A percentile compares a stretch with the other conserved stretches of the same genome.
Evolutionary conservation across 2,329 filamentous ascomycete species (phyloP).

Genomic region (Pseudocercospora cruenta): DNA sequence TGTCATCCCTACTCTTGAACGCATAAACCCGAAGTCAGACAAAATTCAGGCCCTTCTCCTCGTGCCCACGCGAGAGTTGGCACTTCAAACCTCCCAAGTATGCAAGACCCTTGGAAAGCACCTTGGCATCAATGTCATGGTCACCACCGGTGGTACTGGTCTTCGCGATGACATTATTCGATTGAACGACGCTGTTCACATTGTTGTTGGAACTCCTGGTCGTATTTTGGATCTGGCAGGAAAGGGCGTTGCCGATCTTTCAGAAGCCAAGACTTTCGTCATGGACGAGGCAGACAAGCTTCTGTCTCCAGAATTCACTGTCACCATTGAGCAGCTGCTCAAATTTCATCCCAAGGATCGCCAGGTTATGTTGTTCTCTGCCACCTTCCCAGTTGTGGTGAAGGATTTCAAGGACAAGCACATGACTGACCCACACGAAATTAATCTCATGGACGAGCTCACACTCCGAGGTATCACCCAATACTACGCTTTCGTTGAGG

Average conservation of each 20-base stretch:
- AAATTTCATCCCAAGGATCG: constrained; percentile 96
- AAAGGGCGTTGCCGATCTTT: constrained; percentile 94
- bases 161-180: constrained; percentile 96
- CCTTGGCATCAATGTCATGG: constrained; percentile 97
- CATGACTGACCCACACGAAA: constrained; percentile 95
- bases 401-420: constrained; percentile 98
- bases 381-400: constrained; percentile 94
- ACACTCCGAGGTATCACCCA: constrained; percentile 97
- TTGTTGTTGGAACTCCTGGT: constrained; percentile 95
- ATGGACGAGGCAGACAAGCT: constrained; percentile 99
- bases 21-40: constrained; percentile 93
- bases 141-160: constrained; percentile 93
- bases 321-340: constrained; percentile 93
- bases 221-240: constrained; percentile 94
- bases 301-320: constrained; percentile 93
- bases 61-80: constrained; percentile 93
- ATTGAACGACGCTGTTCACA: constrained; percentile 90
- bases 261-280: constrained; percentile 95
- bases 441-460: constrained; percentile 99
- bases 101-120: constrained; percentile 99
- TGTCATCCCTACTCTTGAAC: constrained; percentile 91
- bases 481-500: constrained; percentile 98
- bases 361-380: constrained; percentile 99
- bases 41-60: constrained; percentile 97
- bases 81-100: constrained; percentile 97